Evolutionary conservation across 768 basidiomycete species (phyloP).

Genomic region (Mycena epipterygia): DNA sequence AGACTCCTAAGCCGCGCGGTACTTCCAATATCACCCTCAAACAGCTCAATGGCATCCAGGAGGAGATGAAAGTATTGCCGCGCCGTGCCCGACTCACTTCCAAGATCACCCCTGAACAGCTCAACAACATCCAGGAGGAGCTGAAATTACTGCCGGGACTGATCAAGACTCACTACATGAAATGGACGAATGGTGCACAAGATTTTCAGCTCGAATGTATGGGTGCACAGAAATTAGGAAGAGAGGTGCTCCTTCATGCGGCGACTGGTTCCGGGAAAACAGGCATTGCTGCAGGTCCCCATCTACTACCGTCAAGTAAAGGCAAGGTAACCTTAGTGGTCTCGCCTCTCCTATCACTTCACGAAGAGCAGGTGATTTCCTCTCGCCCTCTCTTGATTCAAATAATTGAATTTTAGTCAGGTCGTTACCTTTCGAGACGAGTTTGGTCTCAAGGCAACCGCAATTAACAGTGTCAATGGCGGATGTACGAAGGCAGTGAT

Average conservation of each 20-base stretch:
- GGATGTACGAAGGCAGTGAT: constrained; percentile 19
- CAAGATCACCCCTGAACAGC: background rate
- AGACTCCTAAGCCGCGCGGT: background rate
- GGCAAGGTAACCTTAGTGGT: constrained; percentile 20
- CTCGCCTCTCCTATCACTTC: constrained; percentile 18
- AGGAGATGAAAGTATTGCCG: constrained; percentile 18
- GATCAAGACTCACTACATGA: background rate
- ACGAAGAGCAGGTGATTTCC: constrained; percentile 19
- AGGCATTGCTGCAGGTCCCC: constrained; percentile 24
- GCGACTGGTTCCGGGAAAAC: constrained; percentile 23
- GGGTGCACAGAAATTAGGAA: background rate
- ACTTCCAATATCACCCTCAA: background rate
- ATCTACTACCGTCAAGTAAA: constrained; percentile 20
- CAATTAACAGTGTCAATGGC: constrained; percentile 24
- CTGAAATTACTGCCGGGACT: constrained; percentile 24
- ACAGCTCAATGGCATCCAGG: background rate
- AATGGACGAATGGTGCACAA: constrained; percentile 1
- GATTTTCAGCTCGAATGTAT: background rate
- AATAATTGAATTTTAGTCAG: background rate
- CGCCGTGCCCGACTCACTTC: background rate
- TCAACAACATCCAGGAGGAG: background rate
- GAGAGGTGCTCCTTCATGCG: background rate
- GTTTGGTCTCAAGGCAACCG: constrained; percentile 8
- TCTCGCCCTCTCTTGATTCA: background rate
- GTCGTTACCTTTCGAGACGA: constrained; percentile 7